phyloP scores from a whole-genome alignment of 2,329 filamentous ascomycete species.

The Colletotrichum chrysophilum region DNA sequence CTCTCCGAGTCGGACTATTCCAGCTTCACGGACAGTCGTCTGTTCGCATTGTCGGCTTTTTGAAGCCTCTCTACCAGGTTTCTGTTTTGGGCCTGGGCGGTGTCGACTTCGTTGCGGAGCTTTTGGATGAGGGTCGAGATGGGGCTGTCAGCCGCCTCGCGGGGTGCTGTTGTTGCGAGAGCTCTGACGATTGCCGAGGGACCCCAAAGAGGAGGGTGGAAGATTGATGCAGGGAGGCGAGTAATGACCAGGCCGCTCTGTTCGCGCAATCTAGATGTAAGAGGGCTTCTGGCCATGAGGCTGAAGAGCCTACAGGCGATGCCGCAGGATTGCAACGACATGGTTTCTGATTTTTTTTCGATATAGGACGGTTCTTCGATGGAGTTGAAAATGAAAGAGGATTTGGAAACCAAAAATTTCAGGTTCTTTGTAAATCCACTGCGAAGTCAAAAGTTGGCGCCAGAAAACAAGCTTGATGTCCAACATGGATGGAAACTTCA shows the following conservation, averaged over 20 bases:
- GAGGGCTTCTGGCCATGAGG: neutral
- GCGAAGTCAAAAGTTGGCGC: neutral
- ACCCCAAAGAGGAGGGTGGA: neutral
- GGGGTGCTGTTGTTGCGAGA: neutral
- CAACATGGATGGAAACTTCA: neutral
- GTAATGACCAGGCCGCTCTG: fast-evolving
- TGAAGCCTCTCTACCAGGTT: neutral
- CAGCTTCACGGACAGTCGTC: neutral
- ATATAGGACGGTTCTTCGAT: neutral
- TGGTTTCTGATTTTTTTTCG: neutral
- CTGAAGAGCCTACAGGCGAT: neutral
- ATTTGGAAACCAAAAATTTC: neutral
- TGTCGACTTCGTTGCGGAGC: neutral
- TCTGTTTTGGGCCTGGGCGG: neutral
- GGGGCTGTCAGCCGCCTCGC: fast-evolving
- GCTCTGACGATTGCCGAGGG: fast-evolving
- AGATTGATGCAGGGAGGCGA: neutral
- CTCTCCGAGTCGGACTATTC: neutral
- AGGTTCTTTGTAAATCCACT: neutral
- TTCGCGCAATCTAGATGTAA: neutral
- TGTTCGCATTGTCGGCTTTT: neutral
- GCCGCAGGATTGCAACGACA: fast-evolving
- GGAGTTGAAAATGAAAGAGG: neutral
- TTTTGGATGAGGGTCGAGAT: neutral
- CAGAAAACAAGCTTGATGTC: neutral